Conservation (phyloP, 345 rosid genomes). For the Bruguiera parviflora region DNA sequence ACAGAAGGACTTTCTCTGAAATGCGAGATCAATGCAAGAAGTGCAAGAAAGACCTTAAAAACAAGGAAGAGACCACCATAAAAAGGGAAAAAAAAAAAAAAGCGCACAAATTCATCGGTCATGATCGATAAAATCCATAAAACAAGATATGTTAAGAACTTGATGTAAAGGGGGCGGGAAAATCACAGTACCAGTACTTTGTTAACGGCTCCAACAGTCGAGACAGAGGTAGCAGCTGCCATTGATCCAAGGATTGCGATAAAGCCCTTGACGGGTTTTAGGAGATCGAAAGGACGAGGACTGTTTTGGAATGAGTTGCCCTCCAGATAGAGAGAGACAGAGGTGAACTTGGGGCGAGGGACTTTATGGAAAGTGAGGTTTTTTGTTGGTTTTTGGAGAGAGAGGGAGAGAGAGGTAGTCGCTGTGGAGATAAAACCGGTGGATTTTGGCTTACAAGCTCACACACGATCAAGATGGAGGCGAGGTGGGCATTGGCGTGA, state of each 20-base stretch:
- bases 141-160: neutral
- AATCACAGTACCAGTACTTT: conserved; percentile 30
- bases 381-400: conserved; percentile 3
- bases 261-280: neutral
- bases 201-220: conserved; percentile 37
- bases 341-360: neutral
- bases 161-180: conserved; percentile 22
- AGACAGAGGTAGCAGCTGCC: conserved; percentile 31
- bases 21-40: neutral
- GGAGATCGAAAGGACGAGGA: conserved; percentile 20
- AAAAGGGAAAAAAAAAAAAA: neutral
- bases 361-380: conserved; percentile 10
- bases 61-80: neutral
- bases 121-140: conserved; percentile 17
- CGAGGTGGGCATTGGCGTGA: conserved; percentile 5
- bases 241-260: conserved; percentile 27
- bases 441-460: conserved; percentile 17
- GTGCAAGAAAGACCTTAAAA: conserved; percentile 16
- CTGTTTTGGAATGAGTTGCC: conserved; percentile 4
- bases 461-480: conserved; percentile 16
- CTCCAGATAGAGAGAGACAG: neutral
- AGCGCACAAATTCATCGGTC: neutral
- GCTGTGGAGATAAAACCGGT: neutral
- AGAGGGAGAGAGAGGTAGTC: neutral
- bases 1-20: neutral